Base-by-base conservation (phyloP, 1,284 basidiomycete species). In the Cryptococcus hybrid region DNA sequence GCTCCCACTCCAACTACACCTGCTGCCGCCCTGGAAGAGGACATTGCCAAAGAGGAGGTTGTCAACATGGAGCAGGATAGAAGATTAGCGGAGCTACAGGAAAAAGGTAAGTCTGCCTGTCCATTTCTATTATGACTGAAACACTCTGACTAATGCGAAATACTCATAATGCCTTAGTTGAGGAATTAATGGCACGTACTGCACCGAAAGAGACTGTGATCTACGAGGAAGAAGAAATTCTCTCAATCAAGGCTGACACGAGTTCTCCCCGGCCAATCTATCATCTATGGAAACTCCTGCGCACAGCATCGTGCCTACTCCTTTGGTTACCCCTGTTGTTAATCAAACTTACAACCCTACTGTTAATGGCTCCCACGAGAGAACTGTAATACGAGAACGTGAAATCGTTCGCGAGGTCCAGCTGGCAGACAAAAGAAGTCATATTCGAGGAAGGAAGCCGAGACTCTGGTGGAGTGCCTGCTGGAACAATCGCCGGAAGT, bases 41-140 rank as follows among this genome's bases (percentile, higher is more conserved):
- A 51, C 9, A 61, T 64, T 38, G 54, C 55, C 37, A 44, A 56
- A 39, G 58, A 60, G 45, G 52, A 56, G 15, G 38, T 62, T 36
- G 73, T 73, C 58, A 67, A 76, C 50, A 40, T 57, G 42, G 73
- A 73, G 45, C 71, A 74, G 61, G 73, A 76, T 50, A 50, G 51
- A 37, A 64, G 64, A 47, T 62, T 78, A n/a, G 66, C 66, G 13
- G 63, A 68, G 18, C 60, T 78, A 15, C 63, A 67, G 48, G 65
- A 69, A n/a, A 69, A 71, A 55, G 61, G 74, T 74, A 56, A 67
- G 71, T 63, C 6, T 30, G 30, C 30, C 30, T 4, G 30, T 30
- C 30, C 30, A 4, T 30, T 30, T 30, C 30, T 30, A 4, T 30
- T 30, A 30, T 30, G 4, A 30, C 30, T 30, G 30, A 30, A 4